Evolutionary conservation across 2,329 filamentous ascomycete species (phyloP), one percentile per base, ranked within the genome.

Genomic region (Ilyonectria sp.): DNA sequence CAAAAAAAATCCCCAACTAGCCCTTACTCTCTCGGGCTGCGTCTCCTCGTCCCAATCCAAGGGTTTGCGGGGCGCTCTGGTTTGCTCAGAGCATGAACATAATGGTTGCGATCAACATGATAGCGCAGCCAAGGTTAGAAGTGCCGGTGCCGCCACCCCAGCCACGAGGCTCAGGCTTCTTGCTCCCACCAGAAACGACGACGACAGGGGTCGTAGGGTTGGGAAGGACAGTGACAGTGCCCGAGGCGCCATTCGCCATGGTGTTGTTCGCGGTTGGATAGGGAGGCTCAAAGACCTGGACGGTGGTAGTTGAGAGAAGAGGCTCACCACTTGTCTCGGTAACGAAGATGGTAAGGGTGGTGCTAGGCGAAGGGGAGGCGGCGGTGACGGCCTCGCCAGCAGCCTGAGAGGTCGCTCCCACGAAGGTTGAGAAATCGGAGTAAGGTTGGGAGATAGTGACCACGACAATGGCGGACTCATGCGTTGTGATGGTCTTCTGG

Each of bases 81-180:
- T 11, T 29, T 17, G 26, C 54, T 76, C 76, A 84, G 60, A 82
- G 67, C 52, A 78, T 64, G 44, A 80, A 76, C 74, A 80, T 76
- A 56, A 81, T 69, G 52, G 73, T 73, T 13, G 78, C 78, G 43
- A 81, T 65, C 59, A 83, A 70, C 78, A 84, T 78, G 69, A 83
- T 71, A 43, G 76, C 71, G 67, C 78, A 81, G 46, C 77, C 76
- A 29, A 82, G 72, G 61, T 78, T 77, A 66, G 78, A 76, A 21
- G 74, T 75, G 64, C 76, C 74, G 57, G 74, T 80, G 62, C 71
- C 70, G 26, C 69, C 69, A 6, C 75, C 76, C 63, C 76, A 78
- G 35, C 75, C 75, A 46, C 72, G 71, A 37, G 76, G 79, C 63
- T 78, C 74, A 2, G 76, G 74, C 65, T 77, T 76, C 75, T 80